A percentile compares a stretch with the other conserved stretches of the same genome.
Evolutionary conservation across 2,329 filamentous ascomycete species (phyloP).

Genomic region (Fusarium camptoceras): DNA sequence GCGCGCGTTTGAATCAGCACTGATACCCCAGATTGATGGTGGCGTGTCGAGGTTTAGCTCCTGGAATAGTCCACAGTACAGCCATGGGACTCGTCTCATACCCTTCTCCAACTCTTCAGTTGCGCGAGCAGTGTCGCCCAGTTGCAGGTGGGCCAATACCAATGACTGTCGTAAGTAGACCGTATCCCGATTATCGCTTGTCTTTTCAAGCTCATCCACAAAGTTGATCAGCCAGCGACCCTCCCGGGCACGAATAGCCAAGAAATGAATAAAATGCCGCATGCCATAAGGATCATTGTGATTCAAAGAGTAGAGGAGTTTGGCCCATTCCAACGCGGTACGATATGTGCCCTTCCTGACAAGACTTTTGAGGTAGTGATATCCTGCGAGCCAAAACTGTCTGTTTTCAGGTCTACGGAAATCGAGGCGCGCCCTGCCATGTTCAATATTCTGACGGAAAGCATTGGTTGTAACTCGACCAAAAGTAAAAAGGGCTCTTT

Average conservation of each 20-base stretch:
- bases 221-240: slow-evolving; percentile 81
- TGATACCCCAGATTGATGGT: slow-evolving; percentile 83
- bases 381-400: slow-evolving; percentile 90
- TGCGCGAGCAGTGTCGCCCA: slow-evolving; percentile 74
- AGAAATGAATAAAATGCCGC: slow-evolving; percentile 81
- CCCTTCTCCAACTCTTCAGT: slow-evolving; percentile 73
- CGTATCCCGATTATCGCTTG: slow-evolving; percentile 56
- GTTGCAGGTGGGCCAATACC: slow-evolving; percentile 79
- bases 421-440: slow-evolving; percentile 83
- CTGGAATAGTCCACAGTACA: slow-evolving; percentile 83
- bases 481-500: slow-evolving; percentile 92
- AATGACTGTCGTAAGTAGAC: slow-evolving; percentile 81
- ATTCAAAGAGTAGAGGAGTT: slow-evolving; percentile 81
- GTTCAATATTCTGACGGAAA: slow-evolving; percentile 79
- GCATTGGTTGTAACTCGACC: slow-evolving; percentile 88
- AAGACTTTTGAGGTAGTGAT: slow-evolving; percentile 87
- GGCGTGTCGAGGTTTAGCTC: slow-evolving; percentile 83
- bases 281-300: slow-evolving; percentile 86
- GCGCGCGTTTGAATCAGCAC: slow-evolving; percentile 70
- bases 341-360: slow-evolving; percentile 92
- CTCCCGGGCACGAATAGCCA: slow-evolving; percentile 85
- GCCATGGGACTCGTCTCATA: slow-evolving; percentile 83
- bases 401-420: slow-evolving; percentile 88
- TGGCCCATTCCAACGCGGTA: slow-evolving; percentile 94
- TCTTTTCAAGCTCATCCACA: slow-evolving; percentile 59